Percentiles rank a stretch among this genome's conserved stretches.
These are phyloP conservation scores for Phalaenopsis equestris DNA, from an alignment of 106 monocot genomes.

Conservation along the genomic window DNA sequence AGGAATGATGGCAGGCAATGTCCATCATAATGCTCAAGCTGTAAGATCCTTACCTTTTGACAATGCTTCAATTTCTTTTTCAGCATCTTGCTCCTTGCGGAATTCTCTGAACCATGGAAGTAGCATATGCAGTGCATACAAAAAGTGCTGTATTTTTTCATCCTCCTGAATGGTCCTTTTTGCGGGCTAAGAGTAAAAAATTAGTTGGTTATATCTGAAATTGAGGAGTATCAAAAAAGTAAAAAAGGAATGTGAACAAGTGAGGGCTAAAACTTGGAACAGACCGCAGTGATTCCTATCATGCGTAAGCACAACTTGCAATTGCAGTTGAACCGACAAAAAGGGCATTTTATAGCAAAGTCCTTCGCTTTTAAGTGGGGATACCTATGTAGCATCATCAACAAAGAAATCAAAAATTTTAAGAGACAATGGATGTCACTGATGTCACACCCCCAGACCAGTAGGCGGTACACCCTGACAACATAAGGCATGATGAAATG, in stretches of 20 bases:
- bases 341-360: slow-evolving; percentile 22
- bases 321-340: slow-evolving; percentile 35
- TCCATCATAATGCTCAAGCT: not conserved
- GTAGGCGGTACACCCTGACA: too few species aligned
- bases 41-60: slow-evolving; percentile 25
- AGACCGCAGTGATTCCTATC: slow-evolving; percentile 16
- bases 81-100: slow-evolving; percentile 32
- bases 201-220: not conserved
- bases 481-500: too few species aligned
- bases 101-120: slow-evolving; percentile 26
- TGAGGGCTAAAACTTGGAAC: not conserved
- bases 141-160: slow-evolving; percentile 7
- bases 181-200: slow-evolving; percentile 7
- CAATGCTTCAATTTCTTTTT: slow-evolving; percentile 56
- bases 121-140: slow-evolving; percentile 8
- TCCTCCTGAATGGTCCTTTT: not conserved
- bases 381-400: slow-evolving; percentile 17
- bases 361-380: slow-evolving; percentile 18
- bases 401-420: not conserved
- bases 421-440: not conserved
- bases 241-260: not conserved
- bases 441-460: too few species aligned
- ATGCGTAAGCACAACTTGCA: slow-evolving; percentile 40
- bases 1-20: not conserved
- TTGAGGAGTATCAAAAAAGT: not conserved